Evolutionary conservation across 495 filamentous ascomycete genomes (phyloP).

Genomic region (Penicillium psychrofluorescens): DNA sequence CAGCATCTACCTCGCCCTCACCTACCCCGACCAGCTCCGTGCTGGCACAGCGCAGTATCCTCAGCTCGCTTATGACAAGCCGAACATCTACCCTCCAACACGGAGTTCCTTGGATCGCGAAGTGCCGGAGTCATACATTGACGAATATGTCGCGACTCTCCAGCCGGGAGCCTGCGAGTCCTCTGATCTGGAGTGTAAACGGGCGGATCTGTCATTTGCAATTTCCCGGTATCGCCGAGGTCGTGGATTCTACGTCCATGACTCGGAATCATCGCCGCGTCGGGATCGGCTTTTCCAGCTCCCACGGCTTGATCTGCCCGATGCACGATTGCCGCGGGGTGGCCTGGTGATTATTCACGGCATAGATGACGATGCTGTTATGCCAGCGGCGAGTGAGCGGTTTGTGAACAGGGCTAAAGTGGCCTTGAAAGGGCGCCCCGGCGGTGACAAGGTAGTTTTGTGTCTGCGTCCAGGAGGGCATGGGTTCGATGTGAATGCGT

Average conservation of each 20-base stretch:
- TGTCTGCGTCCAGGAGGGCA: constrained; percentile 7
- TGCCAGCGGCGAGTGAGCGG: constrained; percentile 2
- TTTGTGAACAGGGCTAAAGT: constrained; percentile 11
- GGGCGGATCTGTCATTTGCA: not conserved
- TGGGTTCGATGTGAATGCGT: constrained; percentile 10
- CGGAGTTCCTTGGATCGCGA: not conserved
- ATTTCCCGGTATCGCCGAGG: not conserved
- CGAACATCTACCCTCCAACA: not conserved
- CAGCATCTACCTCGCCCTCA: constrained; percentile 9
- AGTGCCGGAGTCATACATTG: not conserved
- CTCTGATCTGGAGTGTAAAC: not conserved
- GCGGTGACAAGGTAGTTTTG: constrained; percentile 8
- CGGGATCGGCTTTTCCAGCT: constrained; percentile 8
- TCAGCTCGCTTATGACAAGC: not conserved
- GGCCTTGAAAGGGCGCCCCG: constrained; percentile 3
- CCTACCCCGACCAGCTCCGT: constrained; percentile 12
- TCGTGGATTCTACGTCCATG: constrained; percentile 2
- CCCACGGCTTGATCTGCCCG: constrained; percentile 6
- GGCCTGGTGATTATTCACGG: constrained; percentile 12
- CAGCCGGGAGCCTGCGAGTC: constrained; percentile 2
- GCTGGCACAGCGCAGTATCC: constrained; percentile 11
- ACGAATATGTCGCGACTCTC: not conserved
- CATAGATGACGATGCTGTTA: constrained; percentile 5
- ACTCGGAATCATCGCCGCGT: not conserved
- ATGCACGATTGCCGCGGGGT: constrained; percentile 7